Evolutionary conservation across 192 early-diverging fungal species (phyloP), one percentile per base, ranked within the genome.

Genomic region (Rhizophagus sp.): DNA sequence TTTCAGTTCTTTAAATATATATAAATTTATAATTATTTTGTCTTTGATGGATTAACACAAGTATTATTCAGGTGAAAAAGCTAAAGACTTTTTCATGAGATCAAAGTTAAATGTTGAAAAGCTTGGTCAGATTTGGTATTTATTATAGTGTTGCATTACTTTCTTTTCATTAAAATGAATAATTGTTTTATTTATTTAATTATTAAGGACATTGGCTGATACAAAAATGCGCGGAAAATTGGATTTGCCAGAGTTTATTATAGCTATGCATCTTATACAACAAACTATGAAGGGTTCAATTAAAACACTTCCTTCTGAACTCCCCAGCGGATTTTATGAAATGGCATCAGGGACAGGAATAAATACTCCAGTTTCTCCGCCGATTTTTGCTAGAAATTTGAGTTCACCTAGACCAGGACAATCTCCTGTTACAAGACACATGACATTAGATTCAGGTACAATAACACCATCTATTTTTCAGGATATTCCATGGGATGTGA

Each of bases 261-360:
- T 95, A 69, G 96, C 95, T 52, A 97, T 99, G 96, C 90, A 91
- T 80, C 93, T 95, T 77, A 92, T 99, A 73, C 89, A 93, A 22
- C 89, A 91, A 73, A 84, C 93, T 24, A 96, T 95, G 90, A 90
- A 93, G 71, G 93, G 93, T 41, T 88, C 87, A 24, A 84, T 91
- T 47, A 81, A 85, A 61, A 85, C 87, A 34, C 85, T 97, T n/a
- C 97, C 97, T 17, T 65, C 86, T 7, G 75, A 83, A 8, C 84
- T 96, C 24, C 94, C 97, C 13, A 82, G 81, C 64, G 82, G 84
- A 78, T 44, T 85, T 49, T 47, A 67, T 19, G 68, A 80, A 25
- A 74, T 70, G 50, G 47, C 72, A 27, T 67, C 80, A 70, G 33
- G 80, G n/a, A 52, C 68, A 13, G 68, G 70, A 3, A 83, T 81